A percentile compares a stretch with the other conserved stretches of the same genome.
Evolutionary conservation across 371 early-diverging fungal species (phyloP).

Genomic region (Mucor racemosus): DNA sequence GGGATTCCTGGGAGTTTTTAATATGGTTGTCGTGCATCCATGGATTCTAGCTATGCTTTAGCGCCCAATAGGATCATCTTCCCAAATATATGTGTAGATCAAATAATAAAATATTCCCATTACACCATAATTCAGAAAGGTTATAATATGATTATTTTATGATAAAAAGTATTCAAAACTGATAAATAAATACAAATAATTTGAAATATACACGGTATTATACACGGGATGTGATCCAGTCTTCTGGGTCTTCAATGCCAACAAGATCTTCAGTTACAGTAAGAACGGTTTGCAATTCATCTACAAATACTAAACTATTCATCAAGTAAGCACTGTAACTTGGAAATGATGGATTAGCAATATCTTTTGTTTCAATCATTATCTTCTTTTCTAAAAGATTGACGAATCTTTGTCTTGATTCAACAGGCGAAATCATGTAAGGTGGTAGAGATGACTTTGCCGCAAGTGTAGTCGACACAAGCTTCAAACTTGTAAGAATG

Average conservation of each 20-base stretch:
- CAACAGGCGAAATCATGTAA: constrained; percentile 38
- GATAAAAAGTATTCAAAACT: too few relatives aligned
- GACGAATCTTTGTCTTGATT: constrained; percentile 31
- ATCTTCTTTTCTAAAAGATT: constrained; percentile 33
- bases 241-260: constrained; percentile 46
- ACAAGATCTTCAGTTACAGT: constrained; percentile 36
- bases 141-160: too few relatives aligned
- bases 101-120: background rate
- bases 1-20: background rate
- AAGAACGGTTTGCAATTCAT: constrained; percentile 37
- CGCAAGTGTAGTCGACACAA: constrained; percentile 42
- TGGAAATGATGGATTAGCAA: constrained; percentile 35
- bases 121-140: background rate
- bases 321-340: constrained; percentile 42
- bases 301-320: constrained; percentile 40
- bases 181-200: too few relatives aligned
- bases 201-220: constrained; percentile 1
- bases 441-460: constrained; percentile 51
- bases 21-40: too few relatives aligned
- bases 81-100: background rate
- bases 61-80: background rate
- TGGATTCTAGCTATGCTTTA: background rate
- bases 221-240: constrained; percentile 35
- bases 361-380: constrained; percentile 27
- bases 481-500: constrained; percentile 45